Base-by-base conservation (phyloP, 306 rosid species). In the Begonia loranthoides region DNA sequence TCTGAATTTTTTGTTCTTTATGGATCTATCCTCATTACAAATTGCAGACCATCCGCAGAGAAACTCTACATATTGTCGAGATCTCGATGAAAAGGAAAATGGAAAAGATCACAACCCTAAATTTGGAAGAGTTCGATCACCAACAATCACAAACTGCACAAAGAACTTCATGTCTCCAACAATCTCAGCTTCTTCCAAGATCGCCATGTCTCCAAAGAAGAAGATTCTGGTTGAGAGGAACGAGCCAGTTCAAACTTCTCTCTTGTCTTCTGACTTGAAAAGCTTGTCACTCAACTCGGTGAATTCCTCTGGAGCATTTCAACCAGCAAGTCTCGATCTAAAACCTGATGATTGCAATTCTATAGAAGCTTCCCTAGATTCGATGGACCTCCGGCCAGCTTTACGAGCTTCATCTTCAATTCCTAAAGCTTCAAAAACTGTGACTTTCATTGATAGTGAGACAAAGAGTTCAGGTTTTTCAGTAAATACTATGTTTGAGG, bases 131-230 rank as follows among this genome's bases (percentile, higher is more conserved):
- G 61, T 71, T 60, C 73, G 84, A 61, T 84, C 94, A 0, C 88
- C 96, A 15, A 63, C 75, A 47, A 70, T 62, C 41, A 52, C 73
- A 6, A 87, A 75, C 75, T 16, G 74, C 49, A 15, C 79, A 12
- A 87, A 81, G 71, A 64, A 81, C 64, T 88, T 88, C 69, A 88
- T 88, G 94, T 76, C 88, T 48, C 88, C 96, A 0, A 88, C 94
- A 17, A 81, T 88, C 46, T 88, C 96, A 15, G 96, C 96, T 12
- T 72, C 93, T 15, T 72, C 68, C 49, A 88, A 88, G 83, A n/a
- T 84, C 47, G 48, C 34, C 34, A 63, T 63, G 15, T 83, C 94
- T 14, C 96, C 95, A 5, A 77, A 70, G 66, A 88, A 84, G 79
- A 88, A 77, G 54, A 56, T 88, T 44, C 68, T 88, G 9, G 22